Evolutionary conservation across 257 asterid species (phyloP), one percentile per base, ranked within the genome.

Genomic region (Rhazya stricta): DNA sequence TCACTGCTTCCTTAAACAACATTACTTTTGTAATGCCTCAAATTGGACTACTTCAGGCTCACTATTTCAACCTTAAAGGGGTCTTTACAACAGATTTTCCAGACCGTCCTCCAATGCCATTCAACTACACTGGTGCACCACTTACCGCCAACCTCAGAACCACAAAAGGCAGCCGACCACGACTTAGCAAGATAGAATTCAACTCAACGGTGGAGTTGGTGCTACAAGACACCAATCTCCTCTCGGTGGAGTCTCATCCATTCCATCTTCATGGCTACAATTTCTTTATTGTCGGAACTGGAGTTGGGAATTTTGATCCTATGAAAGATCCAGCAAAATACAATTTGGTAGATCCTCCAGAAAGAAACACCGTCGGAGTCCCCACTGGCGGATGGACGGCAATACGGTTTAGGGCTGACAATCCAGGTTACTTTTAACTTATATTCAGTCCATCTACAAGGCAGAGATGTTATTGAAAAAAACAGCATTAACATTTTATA

Each of bases 1-100:
- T 89, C 1, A 83, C 82, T 0, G 94, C 94, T 2, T 85, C 89
- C 1, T 39, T 89, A 15, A 89, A 89, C 88, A 89, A 87, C 80
- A 84, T 85, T 3, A 82, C 94, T 0, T 89, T 87, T 8, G 82
- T 82, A 57, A 85, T 89, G 94, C 94, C 94, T 10, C 45, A 76
- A 53, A 73, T 69, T 1, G 91, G 81, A 3, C 83, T 89, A 0
- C 67, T 85, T 3, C 89, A 89, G 36, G 89, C 94, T 19, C 91
- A 85, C 45, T 87, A 82, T 29, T 66, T 42, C 61, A 77, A 81
- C 74, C 72, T 76, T 0, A 81, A 75, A 6, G 77, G 79, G 0
- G 88, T 87, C 9, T 89, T 77, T 51, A 82, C 84, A 0, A 75
- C 89, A 0, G 94, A 87, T 73, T 89, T 87, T 72, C 91, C 94